These are phyloP conservation scores for Hamamelis virginiana DNA, from an alignment of 164 flowering plant species.

Conservation along the genomic window DNA sequence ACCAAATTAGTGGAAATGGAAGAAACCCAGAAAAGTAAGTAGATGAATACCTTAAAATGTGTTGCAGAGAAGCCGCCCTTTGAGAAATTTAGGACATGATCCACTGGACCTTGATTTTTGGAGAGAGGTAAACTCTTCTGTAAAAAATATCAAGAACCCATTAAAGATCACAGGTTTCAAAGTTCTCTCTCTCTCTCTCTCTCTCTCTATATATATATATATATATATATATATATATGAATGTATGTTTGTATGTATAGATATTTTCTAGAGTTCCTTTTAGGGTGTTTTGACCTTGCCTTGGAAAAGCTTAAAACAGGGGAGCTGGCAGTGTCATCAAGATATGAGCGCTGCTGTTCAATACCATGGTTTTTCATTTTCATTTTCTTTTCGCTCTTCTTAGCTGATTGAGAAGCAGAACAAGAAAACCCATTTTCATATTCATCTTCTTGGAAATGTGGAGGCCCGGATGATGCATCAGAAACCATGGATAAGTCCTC, in stretches of 20 bases:
- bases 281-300: slow-evolving; percentile 32
- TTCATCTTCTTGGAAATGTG: slow-evolving; percentile 52
- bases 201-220: neutral
- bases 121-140: slow-evolving; percentile 34
- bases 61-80: slow-evolving; percentile 60
- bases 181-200: neutral
- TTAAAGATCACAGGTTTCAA: neutral
- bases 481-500: slow-evolving; percentile 88
- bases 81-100: slow-evolving; percentile 42
- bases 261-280: neutral
- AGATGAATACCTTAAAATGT: slow-evolving; percentile 39
- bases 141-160: slow-evolving; percentile 9
- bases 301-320: slow-evolving; percentile 39
- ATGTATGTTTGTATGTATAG: neutral
- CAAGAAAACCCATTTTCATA: slow-evolving; percentile 29
- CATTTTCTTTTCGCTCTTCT: slow-evolving; percentile 34
- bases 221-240: neutral
- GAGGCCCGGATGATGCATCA: slow-evolving; percentile 96
- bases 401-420: slow-evolving; percentile 19
- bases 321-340: slow-evolving; percentile 91
- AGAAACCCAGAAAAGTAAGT: neutral
- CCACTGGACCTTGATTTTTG: slow-evolving; percentile 32
- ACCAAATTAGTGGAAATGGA: neutral
- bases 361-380: slow-evolving; percentile 28
- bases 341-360: slow-evolving; percentile 34